Conservation (phyloP, 371 early-diverging fungal genomes). For the Nematocida major region DNA sequence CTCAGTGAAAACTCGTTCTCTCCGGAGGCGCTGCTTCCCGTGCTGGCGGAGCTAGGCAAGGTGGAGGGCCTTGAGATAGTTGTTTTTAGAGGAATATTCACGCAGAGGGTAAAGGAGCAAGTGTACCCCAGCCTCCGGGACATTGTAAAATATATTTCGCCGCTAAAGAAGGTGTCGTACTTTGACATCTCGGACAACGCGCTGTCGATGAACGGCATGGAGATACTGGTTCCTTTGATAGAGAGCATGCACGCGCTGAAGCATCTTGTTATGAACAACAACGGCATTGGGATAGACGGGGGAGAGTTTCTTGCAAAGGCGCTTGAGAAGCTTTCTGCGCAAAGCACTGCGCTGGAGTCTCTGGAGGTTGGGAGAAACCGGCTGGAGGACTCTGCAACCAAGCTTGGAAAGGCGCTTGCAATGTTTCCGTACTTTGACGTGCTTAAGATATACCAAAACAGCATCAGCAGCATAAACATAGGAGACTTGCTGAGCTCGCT, state of each 20-base stretch:
- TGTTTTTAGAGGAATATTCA: slow-evolving; percentile 57
- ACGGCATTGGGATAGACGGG: slow-evolving; percentile 64
- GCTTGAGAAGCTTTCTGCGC: slow-evolving; percentile 50
- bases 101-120: slow-evolving; percentile 54
- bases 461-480: slow-evolving; percentile 58
- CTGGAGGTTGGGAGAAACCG: slow-evolving; percentile 64
- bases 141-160: slow-evolving; percentile 45
- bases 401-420: slow-evolving; percentile 53
- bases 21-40: slow-evolving; percentile 54
- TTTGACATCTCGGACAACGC: slow-evolving; percentile 65
- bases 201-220: slow-evolving; percentile 60
- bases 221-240: slow-evolving; percentile 58
- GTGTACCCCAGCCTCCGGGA: slow-evolving; percentile 51
- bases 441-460: slow-evolving; percentile 63
- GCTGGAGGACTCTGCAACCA: slow-evolving; percentile 55
- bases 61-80: slow-evolving; percentile 46
- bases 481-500: slow-evolving; percentile 51
- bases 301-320: slow-evolving; percentile 50
- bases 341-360: slow-evolving; percentile 49
- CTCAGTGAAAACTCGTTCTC: slow-evolving; percentile 60
- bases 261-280: slow-evolving; percentile 62
- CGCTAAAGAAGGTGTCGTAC: slow-evolving; percentile 24
- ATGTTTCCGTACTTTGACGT: slow-evolving; percentile 55
- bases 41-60: slow-evolving; percentile 50
- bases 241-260: slow-evolving; percentile 43